Evolutionary conservation across 202 grass and related monocot species (phyloP).

Genomic region (Saccharum hybrid): DNA sequence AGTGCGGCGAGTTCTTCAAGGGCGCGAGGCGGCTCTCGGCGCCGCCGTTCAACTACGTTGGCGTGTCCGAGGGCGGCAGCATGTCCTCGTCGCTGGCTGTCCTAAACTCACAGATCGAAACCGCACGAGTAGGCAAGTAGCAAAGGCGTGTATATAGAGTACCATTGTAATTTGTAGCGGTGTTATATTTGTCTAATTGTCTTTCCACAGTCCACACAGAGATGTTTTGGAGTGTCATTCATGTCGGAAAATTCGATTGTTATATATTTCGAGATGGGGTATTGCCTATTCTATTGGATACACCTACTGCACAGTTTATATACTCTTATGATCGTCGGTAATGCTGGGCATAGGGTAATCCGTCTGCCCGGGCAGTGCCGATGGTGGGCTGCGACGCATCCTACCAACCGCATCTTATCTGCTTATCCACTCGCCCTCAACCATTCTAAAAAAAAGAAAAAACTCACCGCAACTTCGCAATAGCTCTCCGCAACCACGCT

Average conservation of each 20-base stretch:
- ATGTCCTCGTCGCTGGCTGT: conserved; percentile 47
- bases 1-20: conserved; percentile 39
- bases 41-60: conserved; percentile 17
- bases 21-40: conserved; percentile 35
- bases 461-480: too few species aligned
- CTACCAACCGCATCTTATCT: too few species aligned
- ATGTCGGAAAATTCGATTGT: background rate
- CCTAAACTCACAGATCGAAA: background rate
- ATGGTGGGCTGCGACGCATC: too few species aligned
- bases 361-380: too few species aligned
- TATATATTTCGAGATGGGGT: too few species aligned
- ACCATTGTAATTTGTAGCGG: background rate
- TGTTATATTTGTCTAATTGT: background rate
- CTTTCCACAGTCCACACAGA: background rate
- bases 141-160: background rate
- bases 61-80: conserved; percentile 11
- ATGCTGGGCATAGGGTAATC: too few species aligned
- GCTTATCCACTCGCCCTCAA: too few species aligned
- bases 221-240: background rate
- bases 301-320: too few species aligned
- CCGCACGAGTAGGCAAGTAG: background rate
- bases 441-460: too few species aligned
- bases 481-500: too few species aligned
- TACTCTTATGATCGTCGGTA: too few species aligned
- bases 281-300: too few species aligned